Conservation (phyloP, 2,329 filamentous ascomycete genomes). For the Falciphora oryzae region DNA sequence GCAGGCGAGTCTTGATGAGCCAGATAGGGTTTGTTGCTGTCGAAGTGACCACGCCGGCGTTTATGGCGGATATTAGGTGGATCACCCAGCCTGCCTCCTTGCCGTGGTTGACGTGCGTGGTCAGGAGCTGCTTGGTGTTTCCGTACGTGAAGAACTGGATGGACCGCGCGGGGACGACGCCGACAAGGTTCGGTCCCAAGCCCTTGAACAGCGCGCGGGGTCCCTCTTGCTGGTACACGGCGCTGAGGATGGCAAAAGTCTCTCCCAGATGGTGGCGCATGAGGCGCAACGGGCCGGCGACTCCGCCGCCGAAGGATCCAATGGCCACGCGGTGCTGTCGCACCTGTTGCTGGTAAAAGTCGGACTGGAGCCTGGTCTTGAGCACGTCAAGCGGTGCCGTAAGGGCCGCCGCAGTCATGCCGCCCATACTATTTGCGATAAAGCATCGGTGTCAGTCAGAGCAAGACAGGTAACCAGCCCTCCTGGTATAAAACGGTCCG, state of each 20-base stretch:
- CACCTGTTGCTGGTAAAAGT: slow-evolving; percentile 87
- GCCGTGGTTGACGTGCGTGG: slow-evolving; percentile 64
- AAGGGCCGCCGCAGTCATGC: slow-evolving; percentile 87
- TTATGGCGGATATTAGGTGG: slow-evolving; percentile 69
- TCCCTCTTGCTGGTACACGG: slow-evolving; percentile 76
- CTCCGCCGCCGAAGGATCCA: slow-evolving; percentile 47
- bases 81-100: slow-evolving; percentile 64
- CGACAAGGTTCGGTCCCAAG: slow-evolving; percentile 81
- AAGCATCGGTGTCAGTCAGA: slow-evolving; percentile 10
- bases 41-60: slow-evolving; percentile 77
- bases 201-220: slow-evolving; percentile 89
- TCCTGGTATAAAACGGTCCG: neutral
- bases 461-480: neutral
- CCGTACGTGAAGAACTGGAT: slow-evolving; percentile 96
- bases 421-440: slow-evolving; percentile 58
- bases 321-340: slow-evolving; percentile 60
- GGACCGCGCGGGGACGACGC: slow-evolving; percentile 80
- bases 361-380: slow-evolving; percentile 88
- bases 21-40: slow-evolving; percentile 95
- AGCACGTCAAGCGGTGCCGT: slow-evolving; percentile 91
- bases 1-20: slow-evolving; percentile 89
- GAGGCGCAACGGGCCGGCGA: slow-evolving; percentile 52
- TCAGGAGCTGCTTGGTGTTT: slow-evolving; percentile 80
- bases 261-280: slow-evolving; percentile 72
- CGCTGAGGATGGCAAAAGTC: slow-evolving; percentile 77